These are phyloP conservation scores for Sarocladiaceae sp. DNA, from an alignment of 2,329 filamentous ascomycete genomes.

Conservation along the genomic window DNA sequence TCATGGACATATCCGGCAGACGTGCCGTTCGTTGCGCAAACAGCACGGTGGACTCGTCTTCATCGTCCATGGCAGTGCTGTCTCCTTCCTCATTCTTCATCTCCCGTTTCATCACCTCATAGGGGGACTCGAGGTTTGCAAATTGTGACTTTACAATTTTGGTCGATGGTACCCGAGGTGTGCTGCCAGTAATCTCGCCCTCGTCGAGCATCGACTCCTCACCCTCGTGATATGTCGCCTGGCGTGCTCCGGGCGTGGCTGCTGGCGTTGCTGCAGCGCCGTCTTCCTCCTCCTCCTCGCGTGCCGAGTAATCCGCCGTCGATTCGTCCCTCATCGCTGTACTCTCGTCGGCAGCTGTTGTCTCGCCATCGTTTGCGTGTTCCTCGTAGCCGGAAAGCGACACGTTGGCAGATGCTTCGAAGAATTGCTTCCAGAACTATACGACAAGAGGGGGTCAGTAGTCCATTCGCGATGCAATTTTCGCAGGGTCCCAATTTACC, in stretches of 20 bases:
- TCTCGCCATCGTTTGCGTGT: slow-evolving; percentile 62
- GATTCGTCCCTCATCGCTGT: slow-evolving; percentile 51
- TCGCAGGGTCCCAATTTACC: too few species aligned
- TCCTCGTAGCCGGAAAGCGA: slow-evolving; percentile 94
- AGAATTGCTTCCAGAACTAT: slow-evolving; percentile 99
- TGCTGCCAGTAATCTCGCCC: slow-evolving; percentile 57
- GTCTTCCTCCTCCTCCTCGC: slow-evolving; percentile 31
- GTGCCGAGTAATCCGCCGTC: slow-evolving; percentile 40
- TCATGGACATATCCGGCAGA: slow-evolving; percentile 57
- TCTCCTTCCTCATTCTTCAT: slow-evolving; percentile 43
- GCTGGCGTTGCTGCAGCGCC: too few species aligned
- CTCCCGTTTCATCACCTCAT: slow-evolving; percentile 66
- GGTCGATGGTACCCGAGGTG: slow-evolving; percentile 52
- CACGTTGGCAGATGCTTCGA: slow-evolving; percentile 96
- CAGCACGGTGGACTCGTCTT: slow-evolving; percentile 40
- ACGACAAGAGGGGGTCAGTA: neutral
- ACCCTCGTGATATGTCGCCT: slow-evolving; percentile 27
- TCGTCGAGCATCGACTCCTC: slow-evolving; percentile 63
- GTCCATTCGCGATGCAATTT: too few species aligned
- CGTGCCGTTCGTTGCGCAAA: slow-evolving; percentile 47
- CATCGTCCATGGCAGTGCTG: slow-evolving; percentile 31
- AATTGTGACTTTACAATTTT: slow-evolving; percentile 47
- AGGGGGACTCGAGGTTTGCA: slow-evolving; percentile 67
- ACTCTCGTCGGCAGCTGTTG: slow-evolving; percentile 41
- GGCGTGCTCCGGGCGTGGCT: slow-evolving; percentile 23